These are phyloP conservation scores for Pascua sp. DNA, from an alignment of 1,284 basidiomycete genomes.

Conservation along the genomic window DNA sequence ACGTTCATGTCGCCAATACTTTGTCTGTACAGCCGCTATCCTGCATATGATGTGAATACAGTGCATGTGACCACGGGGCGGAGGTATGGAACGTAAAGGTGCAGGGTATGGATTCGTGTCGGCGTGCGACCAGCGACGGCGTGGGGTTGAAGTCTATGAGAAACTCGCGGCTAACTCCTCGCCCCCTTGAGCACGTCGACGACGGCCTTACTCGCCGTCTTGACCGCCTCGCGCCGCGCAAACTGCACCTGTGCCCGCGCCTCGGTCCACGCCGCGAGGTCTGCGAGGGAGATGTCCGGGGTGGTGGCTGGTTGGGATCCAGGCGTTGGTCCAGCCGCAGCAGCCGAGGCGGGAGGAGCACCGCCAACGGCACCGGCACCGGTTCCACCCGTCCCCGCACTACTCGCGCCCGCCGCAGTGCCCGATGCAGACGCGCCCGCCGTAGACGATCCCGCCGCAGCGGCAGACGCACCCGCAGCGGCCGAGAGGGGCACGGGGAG, in stretches of 20 bases:
- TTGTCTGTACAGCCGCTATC: no score
- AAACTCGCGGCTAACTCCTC: neutral
- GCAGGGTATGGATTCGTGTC: no score
- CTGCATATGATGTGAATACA: no score
- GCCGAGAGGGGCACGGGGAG: conserved; percentile 14
- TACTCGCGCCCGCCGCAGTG: neutral
- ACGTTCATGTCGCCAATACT: no score
- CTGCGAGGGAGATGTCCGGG: neutral
- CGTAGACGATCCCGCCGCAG: no score
- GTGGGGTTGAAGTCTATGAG: no score
- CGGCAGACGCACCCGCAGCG: neutral
- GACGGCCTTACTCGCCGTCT: conserved; percentile 12
- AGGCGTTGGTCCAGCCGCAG: no score
- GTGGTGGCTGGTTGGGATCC: neutral
- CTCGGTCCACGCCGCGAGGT: conserved; percentile 18
- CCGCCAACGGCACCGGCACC: neutral
- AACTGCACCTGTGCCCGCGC: conserved; percentile 15
- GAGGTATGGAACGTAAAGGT: no score
- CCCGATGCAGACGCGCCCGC: neutral
- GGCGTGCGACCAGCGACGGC: no score
- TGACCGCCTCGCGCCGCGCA: conserved; percentile 15
- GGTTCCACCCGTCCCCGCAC: neutral
- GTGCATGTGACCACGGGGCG: no score
- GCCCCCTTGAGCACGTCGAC: conserved; percentile 12
- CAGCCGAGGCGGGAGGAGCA: neutral